Evolutionary conservation across 306 rosid species (phyloP).

Genomic region (Prunus persica): Prunus_persica_NCBIv2 NC_034016.1:21003001-21003500

Average conservation of each 20-base stretch:
- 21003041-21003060: conserved; percentile 1
- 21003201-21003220: no score
- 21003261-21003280: no score
- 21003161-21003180: no score
- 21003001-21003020: conserved; percentile 3
- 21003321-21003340: background rate
- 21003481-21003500: conserved; percentile 64
- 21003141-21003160: background rate
- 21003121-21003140: conserved; percentile 8
- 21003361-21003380: background rate
- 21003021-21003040: background rate
- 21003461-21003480: conserved; percentile 38
- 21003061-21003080: background rate
- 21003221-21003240: no score
- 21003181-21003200: no score
- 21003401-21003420: conserved; percentile 14
- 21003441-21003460: conserved; percentile 47
- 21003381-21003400: background rate
- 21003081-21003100: background rate
- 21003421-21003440: conserved; percentile 35
- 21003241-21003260: no score
- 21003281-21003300: no score
- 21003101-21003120: conserved; percentile 10
- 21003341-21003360: background rate
- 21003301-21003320: no score